Base-by-base conservation (phyloP, 2,329 filamentous ascomycete genomes). In the Fusarium sp. region DNA sequence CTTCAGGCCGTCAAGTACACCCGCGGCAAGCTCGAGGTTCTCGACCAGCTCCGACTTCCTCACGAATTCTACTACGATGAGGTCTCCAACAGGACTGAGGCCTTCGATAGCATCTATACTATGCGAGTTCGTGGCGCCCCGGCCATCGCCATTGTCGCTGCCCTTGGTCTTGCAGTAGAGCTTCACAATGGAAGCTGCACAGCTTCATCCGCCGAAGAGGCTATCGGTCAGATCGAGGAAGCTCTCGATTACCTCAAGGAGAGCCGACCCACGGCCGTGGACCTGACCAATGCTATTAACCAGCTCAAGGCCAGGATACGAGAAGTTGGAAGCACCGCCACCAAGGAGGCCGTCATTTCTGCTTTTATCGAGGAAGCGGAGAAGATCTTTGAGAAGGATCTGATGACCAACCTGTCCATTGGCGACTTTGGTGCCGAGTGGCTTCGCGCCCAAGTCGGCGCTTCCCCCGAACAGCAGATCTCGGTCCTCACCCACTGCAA, bases 401-500 rank as follows among this genome's bases (percentile, higher is more conserved):
- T 97, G 47, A 86, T 92, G 74, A 97, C 97, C 76, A 99, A 99
- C 82, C 88, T 94, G 73, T 89, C 90, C 30, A 98, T 99, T 81
- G 97, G 97, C 59, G 88, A 91, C 68, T 87, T 93, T 81, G 97
- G 97, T 43, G 94, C 95, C 0, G 88, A 91, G 73, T 99, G 97
- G 94, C 92, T 99, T 37, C 84, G 90, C 66, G 84, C 87, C 45
- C 90, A 94, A 79, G 86, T 83, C 22, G 81, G 83, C 75, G 83
- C 87, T 80, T 81, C 87, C 45, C 58, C 84, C 72, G 81, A 88
- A 73, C 79, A 87, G 81, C 75, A 81, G 65, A 77, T 98, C 57
- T 94, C 94, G n/a, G 92, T 99, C 50, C 85, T 99, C 75, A 99
- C 97, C 12, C 97, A 99, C 84, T 99, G 97, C 87, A 99, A 99